Evolutionary conservation across 73 alveolate species (phyloP).

Genomic region (Uronychia setigera): DNA sequence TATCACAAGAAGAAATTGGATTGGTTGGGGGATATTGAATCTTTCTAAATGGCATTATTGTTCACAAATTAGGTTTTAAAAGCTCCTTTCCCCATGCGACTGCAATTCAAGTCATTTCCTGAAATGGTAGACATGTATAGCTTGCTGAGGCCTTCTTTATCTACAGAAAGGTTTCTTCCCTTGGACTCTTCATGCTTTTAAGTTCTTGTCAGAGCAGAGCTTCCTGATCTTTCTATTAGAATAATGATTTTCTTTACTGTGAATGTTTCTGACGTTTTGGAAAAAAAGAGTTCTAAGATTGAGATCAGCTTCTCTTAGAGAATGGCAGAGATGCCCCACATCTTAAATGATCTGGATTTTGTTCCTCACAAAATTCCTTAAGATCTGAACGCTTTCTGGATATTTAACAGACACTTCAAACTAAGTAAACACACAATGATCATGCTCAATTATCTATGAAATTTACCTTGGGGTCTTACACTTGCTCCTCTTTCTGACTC

Average conservation of each 20-base stretch:
- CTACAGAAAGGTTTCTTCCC: not conserved
- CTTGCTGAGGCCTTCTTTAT: not conserved
- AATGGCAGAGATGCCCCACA: not conserved
- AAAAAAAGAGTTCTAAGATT: not conserved
- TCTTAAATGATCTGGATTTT: slow-evolving; percentile 34
- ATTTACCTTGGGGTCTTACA: not conserved
- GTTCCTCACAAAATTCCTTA: slow-evolving; percentile 74
- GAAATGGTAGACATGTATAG: no score
- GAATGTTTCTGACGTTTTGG: not conserved
- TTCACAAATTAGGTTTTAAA: not conserved
- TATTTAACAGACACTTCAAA: slow-evolving; percentile 81
- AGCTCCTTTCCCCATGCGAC: no score
- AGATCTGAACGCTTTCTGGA: slow-evolving; percentile 69
- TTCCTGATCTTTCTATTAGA: not conserved
- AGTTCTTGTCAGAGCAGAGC: not conserved
- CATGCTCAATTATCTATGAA: slow-evolving; percentile 74
- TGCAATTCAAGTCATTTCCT: no score
- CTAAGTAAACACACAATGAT: slow-evolving; percentile 77
- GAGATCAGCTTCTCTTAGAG: not conserved
- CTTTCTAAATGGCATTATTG: not conserved
- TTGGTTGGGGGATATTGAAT: not conserved
- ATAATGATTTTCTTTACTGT: not conserved
- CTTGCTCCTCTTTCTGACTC: slow-evolving; percentile 87
- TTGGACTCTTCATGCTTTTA: not conserved
- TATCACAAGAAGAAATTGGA: not conserved